Base-by-base conservation (phyloP, 495 filamentous ascomycete species). In the Aspergillus coremiiformis region DNA sequence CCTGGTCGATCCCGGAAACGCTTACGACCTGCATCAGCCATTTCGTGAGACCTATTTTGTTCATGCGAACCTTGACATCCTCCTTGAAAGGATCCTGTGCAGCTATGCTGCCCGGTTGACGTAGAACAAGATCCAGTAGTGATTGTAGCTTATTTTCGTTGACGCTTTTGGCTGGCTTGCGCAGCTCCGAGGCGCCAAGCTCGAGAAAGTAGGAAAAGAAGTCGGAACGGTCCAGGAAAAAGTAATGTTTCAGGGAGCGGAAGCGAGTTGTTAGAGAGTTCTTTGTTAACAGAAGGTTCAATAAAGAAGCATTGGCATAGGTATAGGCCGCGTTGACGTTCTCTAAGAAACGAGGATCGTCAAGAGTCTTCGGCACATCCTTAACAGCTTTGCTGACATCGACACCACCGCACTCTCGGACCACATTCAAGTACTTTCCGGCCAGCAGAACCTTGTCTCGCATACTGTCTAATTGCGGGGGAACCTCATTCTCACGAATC, bases 121-220 rank as follows among this genome's bases (percentile, higher is more conserved):
- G 89, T 20, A 98, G 80, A 0, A 96, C 92, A 15, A 98, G 78
- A 66, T 98, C 93, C 5, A 98, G 82, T 7, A 98, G 77, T 3
- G 90, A 95, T 64, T 98, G 93, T 1, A 98, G 75, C 60, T 97
- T 97, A 59, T 83, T 81, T 30, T 87, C 86, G 60, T 98, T 98
- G 63, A 97, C 90, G 32, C 76, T 76, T 58, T 89, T 87, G 15
- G 86, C 88, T 0, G 86, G 86, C 62, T 96, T 96, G 58, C 85
- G 82, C 23, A 98, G 76, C 65, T 98, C 93, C 0, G 89, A 91
- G 17, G 84, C 71, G 42, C 86, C 82, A 0, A 98, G 83, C 58
- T 98, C 93, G 44, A 97, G 82, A 69, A 98, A 98, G 66, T 96
- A 94, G 11, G 89, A 86, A 70, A 98, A 98, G 68, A 95, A 98